phyloP scores from a whole-genome alignment of 495 filamentous ascomycete genomes.

The Penicillium roqueforti region DNA sequence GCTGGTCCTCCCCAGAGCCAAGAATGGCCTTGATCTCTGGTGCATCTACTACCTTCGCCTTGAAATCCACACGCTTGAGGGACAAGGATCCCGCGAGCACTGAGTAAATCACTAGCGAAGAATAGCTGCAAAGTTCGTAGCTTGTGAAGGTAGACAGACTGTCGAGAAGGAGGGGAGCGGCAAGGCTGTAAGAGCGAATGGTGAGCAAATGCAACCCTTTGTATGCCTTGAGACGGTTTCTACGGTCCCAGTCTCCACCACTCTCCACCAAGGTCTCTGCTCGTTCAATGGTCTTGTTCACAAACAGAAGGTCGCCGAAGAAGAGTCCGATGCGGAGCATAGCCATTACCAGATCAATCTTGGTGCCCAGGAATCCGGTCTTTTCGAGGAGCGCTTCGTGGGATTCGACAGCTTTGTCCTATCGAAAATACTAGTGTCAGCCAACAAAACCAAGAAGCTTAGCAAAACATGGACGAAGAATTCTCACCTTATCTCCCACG shows the following conservation, averaged over 20 bases:
- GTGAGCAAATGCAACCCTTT: slow-evolving; percentile 91
- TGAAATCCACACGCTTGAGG: slow-evolving; percentile 95
- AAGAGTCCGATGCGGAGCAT: slow-evolving; percentile 95
- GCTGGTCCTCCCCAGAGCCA: slow-evolving; percentile 79
- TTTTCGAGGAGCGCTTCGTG: slow-evolving; percentile 93
- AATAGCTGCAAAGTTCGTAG: slow-evolving; percentile 96
- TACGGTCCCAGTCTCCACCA: slow-evolving; percentile 96
- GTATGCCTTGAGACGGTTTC: slow-evolving; percentile 97
- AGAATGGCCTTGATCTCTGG: slow-evolving; percentile 96
- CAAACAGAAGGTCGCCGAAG: slow-evolving; percentile 84
- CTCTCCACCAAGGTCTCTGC: slow-evolving; percentile 86
- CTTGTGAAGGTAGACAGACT: slow-evolving; percentile 97
- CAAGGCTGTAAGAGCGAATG: slow-evolving; percentile 79
- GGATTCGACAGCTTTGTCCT: slow-evolving; percentile 90
- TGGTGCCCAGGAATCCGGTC: slow-evolving; percentile 87
- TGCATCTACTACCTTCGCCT: slow-evolving; percentile 95
- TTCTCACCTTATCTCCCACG: slow-evolving; percentile 86
- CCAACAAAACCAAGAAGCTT: slow-evolving; percentile 1
- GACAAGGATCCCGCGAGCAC: slow-evolving; percentile 92
- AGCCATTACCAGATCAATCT: slow-evolving; percentile 93
- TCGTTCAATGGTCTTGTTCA: slow-evolving; percentile 89
- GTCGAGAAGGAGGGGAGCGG: slow-evolving; percentile 91
- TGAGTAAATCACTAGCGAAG: slow-evolving; percentile 87
- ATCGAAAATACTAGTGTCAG: slow-evolving; percentile 15
- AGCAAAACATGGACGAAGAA: neutral